A percentile compares a stretch with the other conserved stretches of the same genome.
These are phyloP conservation scores for Leishmania turanica DNA, from an alignment of 208 protist genomes.

Conservation along the genomic window DNA sequence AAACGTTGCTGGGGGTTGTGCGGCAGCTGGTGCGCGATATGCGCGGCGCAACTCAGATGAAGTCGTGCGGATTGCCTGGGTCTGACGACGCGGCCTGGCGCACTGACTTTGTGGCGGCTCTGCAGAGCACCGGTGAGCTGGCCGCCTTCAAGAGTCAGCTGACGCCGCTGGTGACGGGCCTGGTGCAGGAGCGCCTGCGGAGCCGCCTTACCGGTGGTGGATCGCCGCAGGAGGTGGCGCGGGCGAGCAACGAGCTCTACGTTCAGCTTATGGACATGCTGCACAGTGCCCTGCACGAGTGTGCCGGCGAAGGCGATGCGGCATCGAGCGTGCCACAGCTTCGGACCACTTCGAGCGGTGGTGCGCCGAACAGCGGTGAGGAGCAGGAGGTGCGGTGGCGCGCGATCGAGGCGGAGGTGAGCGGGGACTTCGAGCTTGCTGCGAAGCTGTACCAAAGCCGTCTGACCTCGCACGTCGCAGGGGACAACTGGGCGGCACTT, in stretches of 20 bases:
- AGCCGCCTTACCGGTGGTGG: constrained; percentile 3
- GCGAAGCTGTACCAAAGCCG: constrained; percentile 81
- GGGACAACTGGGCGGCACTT: constrained; percentile 32
- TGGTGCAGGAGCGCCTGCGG: constrained; percentile 70
- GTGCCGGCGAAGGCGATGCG: not conserved
- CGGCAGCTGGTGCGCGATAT: constrained; percentile 34
- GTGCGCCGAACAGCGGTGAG: not conserved
- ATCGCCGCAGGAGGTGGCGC: constrained; percentile 40
- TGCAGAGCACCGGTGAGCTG: constrained; percentile 78
- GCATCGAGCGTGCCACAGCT: not conserved
- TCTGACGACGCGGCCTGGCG: constrained; percentile 31
- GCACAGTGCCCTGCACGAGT: constrained; percentile 58
- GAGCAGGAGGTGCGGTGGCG: constrained; percentile 66
- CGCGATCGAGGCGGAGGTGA: constrained; percentile 84
- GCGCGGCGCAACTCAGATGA: not conserved
- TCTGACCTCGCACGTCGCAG: constrained; percentile 40
- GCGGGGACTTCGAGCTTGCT: constrained; percentile 59
- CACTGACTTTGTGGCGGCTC: constrained; percentile 49
- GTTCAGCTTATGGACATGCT: constrained; percentile 88
- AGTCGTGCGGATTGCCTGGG: not conserved
- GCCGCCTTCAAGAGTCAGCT: constrained; percentile 78
- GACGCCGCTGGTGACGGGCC: constrained; percentile 59
- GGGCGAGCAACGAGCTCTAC: constrained; percentile 89
- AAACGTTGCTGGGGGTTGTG: constrained; percentile 32
- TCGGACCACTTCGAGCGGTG: constrained; percentile 5